phyloP scores from a whole-genome alignment of 257 asterid genomes.

The Nicotiana tomentosiformis region DNA sequence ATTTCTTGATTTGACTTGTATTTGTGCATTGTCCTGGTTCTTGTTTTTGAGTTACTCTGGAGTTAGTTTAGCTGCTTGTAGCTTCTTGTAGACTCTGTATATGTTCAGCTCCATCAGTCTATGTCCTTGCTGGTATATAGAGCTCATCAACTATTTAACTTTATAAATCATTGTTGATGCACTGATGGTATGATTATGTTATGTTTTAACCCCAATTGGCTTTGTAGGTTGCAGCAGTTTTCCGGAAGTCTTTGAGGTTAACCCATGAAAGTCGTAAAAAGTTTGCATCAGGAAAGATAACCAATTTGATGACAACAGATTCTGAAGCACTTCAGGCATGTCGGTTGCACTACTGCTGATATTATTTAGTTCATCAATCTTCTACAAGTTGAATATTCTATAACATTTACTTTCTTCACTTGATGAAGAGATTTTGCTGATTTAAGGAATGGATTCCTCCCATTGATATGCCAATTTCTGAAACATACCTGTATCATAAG shows the following conservation, averaged over 20 bases:
- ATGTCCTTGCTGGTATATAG: not conserved
- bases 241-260: slow-evolving; percentile 79
- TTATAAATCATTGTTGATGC: not conserved
- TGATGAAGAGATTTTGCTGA: not conserved
- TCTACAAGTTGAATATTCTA: not conserved
- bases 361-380: not conserved
- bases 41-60: not conserved
- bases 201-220: not conserved
- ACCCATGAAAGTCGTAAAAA: slow-evolving; percentile 92
- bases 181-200: not conserved
- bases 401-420: not conserved
- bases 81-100: not conserved
- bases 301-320: slow-evolving; percentile 94
- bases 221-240: slow-evolving; percentile 82
- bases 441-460: not conserved
- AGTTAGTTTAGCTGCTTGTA: not conserved
- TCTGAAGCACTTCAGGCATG: slow-evolving; percentile 91
- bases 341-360: slow-evolving; percentile 1
- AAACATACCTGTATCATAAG: not conserved
- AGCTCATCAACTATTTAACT: not conserved
- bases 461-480: not conserved
- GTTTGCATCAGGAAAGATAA: slow-evolving; percentile 82
- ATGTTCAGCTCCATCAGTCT: not conserved
- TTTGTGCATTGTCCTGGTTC: not conserved
- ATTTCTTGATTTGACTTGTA: not conserved